Base-by-base conservation (phyloP, 208 protist genomes). In the Balamuthia mandrillaris region DNA sequence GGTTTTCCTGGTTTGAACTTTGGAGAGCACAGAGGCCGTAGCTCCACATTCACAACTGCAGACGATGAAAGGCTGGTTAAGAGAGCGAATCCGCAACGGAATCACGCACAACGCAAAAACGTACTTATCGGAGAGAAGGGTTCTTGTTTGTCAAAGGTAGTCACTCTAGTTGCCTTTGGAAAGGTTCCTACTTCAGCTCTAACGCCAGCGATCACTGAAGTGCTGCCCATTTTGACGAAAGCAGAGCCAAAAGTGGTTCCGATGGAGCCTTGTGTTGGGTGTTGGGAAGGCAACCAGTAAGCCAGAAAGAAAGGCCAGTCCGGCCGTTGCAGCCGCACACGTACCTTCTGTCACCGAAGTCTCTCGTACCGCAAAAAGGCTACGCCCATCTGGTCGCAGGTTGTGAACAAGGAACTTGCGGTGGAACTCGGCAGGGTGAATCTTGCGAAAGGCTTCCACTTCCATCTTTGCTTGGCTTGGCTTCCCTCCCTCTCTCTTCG, bases 401-500 rank as follows among this genome's bases (percentile, higher is more conserved):
- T 24, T 45, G 63, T 88, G 86, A 5, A 58, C 58, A 35, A 90
- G 74, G 61, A 88, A 90, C 44, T 88, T 88, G 52, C 66, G 86
- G 58, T 88, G 84, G 51, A 88, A 90, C 52, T 90, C 88, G 27
- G 83, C 60, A 31, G 88, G 85, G 47, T 90, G 75, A 29, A 90
- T 75, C 35, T 90, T 90, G 82, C 86, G 72, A 63, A 90, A 90
- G 42, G 88, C 85, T 68, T 90, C 88, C 68, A 90, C 86, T 27
- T 77, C 61, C 61, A 70, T 70, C 37, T 10, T 68, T 61, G 14
- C n/a, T n/a, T n/a, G n/a, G n/a, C n/a, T n/a, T n/a, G n/a, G n/a
- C n/a, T n/a, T n/a, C n/a, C n/a, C n/a, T n/a, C n/a, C n/a, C n/a
- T n/a, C n/a, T n/a, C n/a, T n/a, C n/a, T n/a, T n/a, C n/a, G n/a